These are phyloP conservation scores for Dactylellina sp. DNA, from an alignment of 2,329 filamentous ascomycete genomes.

Conservation along the genomic window DNA sequence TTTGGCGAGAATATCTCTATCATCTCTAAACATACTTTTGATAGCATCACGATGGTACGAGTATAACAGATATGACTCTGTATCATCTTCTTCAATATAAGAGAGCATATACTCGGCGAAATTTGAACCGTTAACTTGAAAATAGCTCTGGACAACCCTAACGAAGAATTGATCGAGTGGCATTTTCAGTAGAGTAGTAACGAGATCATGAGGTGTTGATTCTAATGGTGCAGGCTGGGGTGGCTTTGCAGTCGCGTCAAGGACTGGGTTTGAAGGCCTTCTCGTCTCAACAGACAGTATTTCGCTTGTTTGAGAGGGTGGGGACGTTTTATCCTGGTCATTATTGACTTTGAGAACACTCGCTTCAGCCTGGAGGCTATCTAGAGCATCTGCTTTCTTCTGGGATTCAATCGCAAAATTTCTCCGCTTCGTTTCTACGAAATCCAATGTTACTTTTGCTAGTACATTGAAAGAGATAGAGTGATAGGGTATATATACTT, in stretches of 20 bases:
- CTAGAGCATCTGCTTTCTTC: too few relatives aligned
- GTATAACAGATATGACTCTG: not conserved
- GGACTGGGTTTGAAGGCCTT: not conserved
- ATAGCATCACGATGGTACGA: constrained; percentile 1
- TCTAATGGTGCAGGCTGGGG: not conserved
- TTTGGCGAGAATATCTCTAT: not conserved
- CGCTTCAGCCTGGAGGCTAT: too few relatives aligned
- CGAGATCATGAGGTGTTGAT: not conserved
- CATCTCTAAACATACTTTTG: not conserved
- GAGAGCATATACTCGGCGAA: constrained; percentile 1
- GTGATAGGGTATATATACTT: too few relatives aligned
- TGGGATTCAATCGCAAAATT: too few relatives aligned
- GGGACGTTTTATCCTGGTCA: too few relatives aligned
- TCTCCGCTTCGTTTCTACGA: too few relatives aligned
- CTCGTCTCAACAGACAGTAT: not conserved
- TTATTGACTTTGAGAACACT: too few relatives aligned
- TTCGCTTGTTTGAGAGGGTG: too few relatives aligned
- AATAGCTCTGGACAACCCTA: not conserved
- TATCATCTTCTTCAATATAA: not conserved
- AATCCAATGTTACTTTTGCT: too few relatives aligned
- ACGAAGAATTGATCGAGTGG: not conserved
- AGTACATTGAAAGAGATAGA: too few relatives aligned
- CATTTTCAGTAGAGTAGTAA: not conserved
- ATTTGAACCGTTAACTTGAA: not conserved
- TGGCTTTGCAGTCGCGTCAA: not conserved